Base-by-base conservation (phyloP, 2,329 filamentous ascomycete species). In the Pestalotiopsis sp. region DNA sequence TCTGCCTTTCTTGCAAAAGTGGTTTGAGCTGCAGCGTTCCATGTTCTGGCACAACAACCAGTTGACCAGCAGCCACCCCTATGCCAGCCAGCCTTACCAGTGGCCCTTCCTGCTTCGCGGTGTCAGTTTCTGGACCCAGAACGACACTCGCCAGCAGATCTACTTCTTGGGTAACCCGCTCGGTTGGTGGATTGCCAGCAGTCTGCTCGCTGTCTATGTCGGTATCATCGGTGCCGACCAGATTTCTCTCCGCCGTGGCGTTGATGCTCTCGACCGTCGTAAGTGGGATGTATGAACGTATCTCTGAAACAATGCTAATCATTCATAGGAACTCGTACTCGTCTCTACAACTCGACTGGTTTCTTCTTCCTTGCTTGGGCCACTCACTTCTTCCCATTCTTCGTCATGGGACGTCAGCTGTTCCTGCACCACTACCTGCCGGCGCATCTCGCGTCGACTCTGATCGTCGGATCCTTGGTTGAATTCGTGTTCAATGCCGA, bases 21-120 rank as follows among this genome's bases (percentile, higher is more conserved):
- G 95, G 87, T 90, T 98, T 72, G 96, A 99, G 85, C 88, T 99
- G 69, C 96, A 99, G 83, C 90, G 95, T 64, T 94, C 95, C 75
- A 99, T 99, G 95, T 99, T 99, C 88, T 95, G 93, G 88, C 96
- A 99, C 87, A 99, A 99, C 88, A 98, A 95, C 81, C 95, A 97
- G 76, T 85, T 99, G 78, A 99, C 96, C 59, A 97, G 94, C 84
- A 97, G 93, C 79, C 96, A 99, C 80, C 96, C 96, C 1, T 99
- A 99, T 80, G 90, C 96, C 57, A 97, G 94, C 75, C 92, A 95
- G 79, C 96, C 96, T 6, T 96, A 97, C 83, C 93, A 97, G 78
- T 99, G 96, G 96, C 96, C 96, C 1, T 98, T 99, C 88, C 87
- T 99, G 78, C 89, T 99, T 68, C 92, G 96, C 38, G 96, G 96